Evolutionary conservation across 2,329 filamentous ascomycete species (phyloP), one percentile per base, ranked within the genome.

Genomic region (Aspergillus eucalypticola): DNA sequence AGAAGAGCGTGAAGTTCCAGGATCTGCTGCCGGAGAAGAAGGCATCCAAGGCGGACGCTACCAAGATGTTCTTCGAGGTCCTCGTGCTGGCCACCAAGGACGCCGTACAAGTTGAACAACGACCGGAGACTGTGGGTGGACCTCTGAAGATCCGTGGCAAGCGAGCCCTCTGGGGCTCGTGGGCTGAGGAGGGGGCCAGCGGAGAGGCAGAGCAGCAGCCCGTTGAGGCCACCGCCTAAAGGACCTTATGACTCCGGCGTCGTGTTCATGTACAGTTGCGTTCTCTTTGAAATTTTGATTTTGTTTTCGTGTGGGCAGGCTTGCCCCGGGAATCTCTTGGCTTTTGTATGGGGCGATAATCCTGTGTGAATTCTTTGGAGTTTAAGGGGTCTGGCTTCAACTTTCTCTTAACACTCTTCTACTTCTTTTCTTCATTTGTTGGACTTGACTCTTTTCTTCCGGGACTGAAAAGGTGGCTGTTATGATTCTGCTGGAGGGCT

Each of bases 21-120:
- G 90, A 96, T 60, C 84, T 99, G 51, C 84, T 97, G 35, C 95
- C 95, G 0, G 91, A 96, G 77, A 80, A 83, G 65, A 86, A 85
- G 62, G 94, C 94, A 0, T 92, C 85, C 66, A 91, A 91, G 76
- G 90, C 90, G 8, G 95, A 98, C 70, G 95, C 95, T 0, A 99
- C 95, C 46, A 97, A 97, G 83, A 97, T 99, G 92, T 99, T 99
- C 81, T 99, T 99, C 70, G 95, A 99, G 79, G 89, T 95, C 57
- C 83, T 99, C 23, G 95, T 99, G 3, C 84, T 99, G 50, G 95
- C 94, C 5, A 99, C 95, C 44, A 99, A 99, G 80, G 95, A 99
- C 74, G 95, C 95, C 27, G 90, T 99, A 79, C 96, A 96, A 78
- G 92, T 98, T 25, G 94, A 98, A 74, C 95, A 99, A 77, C 85